phyloP scores from a whole-genome alignment of 306 rosid species.

The Cucurbita ficifolia region DNA sequence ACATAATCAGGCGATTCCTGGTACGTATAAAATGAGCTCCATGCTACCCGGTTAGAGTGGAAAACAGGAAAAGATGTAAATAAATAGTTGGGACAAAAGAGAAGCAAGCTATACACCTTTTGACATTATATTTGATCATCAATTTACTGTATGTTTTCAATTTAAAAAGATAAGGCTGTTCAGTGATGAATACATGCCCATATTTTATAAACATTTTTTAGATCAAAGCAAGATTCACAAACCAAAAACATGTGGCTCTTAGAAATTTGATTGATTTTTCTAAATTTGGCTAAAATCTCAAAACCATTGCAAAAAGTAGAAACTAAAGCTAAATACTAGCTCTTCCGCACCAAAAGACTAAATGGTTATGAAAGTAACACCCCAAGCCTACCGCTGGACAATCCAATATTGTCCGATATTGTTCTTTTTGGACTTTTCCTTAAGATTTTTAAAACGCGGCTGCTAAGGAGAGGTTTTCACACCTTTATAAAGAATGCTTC shows the following conservation, averaged over 20 bases:
- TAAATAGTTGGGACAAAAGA: background rate
- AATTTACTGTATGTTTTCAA: background rate
- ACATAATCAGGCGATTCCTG: slow-evolving; percentile 60
- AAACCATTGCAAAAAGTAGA: background rate
- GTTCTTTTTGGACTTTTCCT: no score
- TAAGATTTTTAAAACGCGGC: no score
- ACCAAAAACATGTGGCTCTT: background rate
- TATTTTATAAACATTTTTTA: background rate
- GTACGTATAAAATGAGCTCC: background rate
- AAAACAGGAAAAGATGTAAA: background rate
- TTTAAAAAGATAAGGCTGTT: background rate
- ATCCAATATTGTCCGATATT: no score
- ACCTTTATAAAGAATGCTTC: no score
- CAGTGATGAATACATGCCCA: background rate
- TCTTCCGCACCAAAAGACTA: background rate
- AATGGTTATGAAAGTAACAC: background rate
- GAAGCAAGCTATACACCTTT: background rate
- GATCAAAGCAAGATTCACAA: background rate
- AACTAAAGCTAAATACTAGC: background rate
- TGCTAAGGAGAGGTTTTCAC: no score
- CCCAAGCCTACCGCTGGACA: no score
- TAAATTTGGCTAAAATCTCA: background rate
- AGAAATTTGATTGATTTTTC: background rate
- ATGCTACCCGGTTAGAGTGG: background rate
- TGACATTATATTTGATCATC: background rate